A percentile compares a stretch with the other conserved stretches of the same genome.
phyloP scores from a whole-genome alignment of 75 land plant species.

The Cupressus sempervirens region DNA sequence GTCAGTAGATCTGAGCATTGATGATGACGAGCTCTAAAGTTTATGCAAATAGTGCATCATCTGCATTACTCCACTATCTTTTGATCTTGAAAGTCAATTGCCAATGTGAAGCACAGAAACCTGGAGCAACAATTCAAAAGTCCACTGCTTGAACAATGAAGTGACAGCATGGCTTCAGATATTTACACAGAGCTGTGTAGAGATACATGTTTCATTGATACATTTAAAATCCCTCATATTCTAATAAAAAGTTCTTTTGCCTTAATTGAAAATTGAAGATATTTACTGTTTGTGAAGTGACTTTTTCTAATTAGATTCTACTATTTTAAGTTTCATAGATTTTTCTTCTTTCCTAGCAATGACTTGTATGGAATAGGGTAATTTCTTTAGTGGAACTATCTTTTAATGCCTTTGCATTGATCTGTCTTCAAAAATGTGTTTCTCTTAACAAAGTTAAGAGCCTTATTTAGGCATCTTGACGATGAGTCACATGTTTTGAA shows the following conservation, averaged over 20 bases:
- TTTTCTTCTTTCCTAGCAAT: not conserved
- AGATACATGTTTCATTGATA: not conserved
- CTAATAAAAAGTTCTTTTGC: not conserved
- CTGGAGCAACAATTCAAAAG: not conserved
- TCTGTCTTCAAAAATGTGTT: not conserved
- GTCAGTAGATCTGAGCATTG: not conserved
- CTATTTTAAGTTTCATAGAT: no score
- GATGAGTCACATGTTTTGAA: no score
- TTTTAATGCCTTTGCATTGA: not conserved
- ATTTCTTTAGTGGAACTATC: not conserved
- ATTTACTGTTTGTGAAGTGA: not conserved
- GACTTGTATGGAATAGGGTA: not conserved
- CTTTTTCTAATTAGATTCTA: not conserved
- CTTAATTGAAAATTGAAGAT: no score
- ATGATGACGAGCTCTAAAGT: conserved; percentile 2
- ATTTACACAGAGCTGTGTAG: not conserved
- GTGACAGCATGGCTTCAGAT: not conserved
- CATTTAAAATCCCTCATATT: not conserved
- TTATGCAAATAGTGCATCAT: not conserved
- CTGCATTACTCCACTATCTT: not conserved
- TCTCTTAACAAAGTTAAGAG: no score
- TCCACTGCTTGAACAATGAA: not conserved
- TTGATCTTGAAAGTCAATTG: not conserved
- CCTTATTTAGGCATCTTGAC: no score
- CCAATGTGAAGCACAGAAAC: not conserved